These are phyloP conservation scores for Paracamarosporium sp. DNA, from an alignment of 2,329 filamentous ascomycete species.

Conservation along the genomic window DNA sequence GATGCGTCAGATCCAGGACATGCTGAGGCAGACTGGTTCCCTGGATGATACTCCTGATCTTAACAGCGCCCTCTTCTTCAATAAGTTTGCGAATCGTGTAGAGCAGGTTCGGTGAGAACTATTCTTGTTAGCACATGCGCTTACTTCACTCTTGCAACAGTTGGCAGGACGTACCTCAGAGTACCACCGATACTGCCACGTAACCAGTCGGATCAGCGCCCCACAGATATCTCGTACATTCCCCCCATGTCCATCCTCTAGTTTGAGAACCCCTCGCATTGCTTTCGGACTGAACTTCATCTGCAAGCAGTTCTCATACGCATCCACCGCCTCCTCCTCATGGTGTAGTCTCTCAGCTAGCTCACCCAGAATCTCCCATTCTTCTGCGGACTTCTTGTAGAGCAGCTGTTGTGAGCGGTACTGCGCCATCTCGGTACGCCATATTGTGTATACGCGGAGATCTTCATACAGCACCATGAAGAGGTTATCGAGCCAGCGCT, in stretches of 20 bases:
- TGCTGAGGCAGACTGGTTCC: slow-evolving; percentile 92
- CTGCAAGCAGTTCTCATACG: slow-evolving; percentile 85
- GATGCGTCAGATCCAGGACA: slow-evolving; percentile 92
- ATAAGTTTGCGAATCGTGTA: slow-evolving; percentile 90
- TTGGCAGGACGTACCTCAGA: slow-evolving; percentile 69
- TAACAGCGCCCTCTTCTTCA: slow-evolving; percentile 96
- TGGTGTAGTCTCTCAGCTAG: slow-evolving; percentile 93
- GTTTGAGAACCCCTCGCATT: slow-evolving; percentile 80
- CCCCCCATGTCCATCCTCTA: slow-evolving; percentile 74
- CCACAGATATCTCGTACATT: slow-evolving; percentile 82
- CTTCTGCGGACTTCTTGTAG: slow-evolving; percentile 95
- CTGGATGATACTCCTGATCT: slow-evolving; percentile 96
- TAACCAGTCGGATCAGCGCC: slow-evolving; percentile 87
- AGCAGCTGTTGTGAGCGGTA: slow-evolving; percentile 91
- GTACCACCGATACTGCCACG: slow-evolving; percentile 99
- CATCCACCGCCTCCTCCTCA: slow-evolving; percentile 87
- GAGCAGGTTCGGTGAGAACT: slow-evolving; percentile 91
- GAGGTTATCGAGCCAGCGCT: slow-evolving; percentile 96
- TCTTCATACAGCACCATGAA: slow-evolving; percentile 99
- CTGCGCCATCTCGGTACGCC: slow-evolving; percentile 97
- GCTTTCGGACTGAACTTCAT: slow-evolving; percentile 94
- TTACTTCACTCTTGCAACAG: not conserved
- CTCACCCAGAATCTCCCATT: slow-evolving; percentile 97
- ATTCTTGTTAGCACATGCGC: slow-evolving; percentile 12
- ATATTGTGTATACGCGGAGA: slow-evolving; percentile 97